These are phyloP conservation scores for Diplodia mutila DNA, from an alignment of 2,329 filamentous ascomycete genomes.

Conservation along the genomic window DNA sequence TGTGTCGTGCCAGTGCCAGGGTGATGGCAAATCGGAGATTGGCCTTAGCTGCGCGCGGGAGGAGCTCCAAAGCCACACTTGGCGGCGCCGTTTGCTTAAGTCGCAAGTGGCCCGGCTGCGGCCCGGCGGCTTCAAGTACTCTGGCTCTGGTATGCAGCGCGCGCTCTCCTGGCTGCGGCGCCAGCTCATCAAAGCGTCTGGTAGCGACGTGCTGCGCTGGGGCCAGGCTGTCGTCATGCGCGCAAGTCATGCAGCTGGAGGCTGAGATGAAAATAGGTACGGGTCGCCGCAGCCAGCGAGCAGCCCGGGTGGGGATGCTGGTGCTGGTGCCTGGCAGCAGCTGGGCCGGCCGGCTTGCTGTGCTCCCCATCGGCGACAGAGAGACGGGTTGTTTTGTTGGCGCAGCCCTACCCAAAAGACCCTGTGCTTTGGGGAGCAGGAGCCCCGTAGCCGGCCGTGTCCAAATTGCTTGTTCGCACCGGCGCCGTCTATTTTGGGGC, in stretches of 20 bases:
- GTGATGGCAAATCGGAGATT: conserved; percentile 25
- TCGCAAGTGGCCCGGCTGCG: conserved; percentile 3
- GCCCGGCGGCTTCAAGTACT: neutral
- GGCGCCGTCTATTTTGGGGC: neutral
- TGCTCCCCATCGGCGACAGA: too few relatives aligned
- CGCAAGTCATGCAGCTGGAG: conserved; percentile 16
- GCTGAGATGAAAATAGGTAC: conserved; percentile 6
- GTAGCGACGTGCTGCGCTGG: conserved; percentile 2
- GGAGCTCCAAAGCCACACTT: conserved; percentile 17
- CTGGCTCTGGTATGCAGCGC: neutral
- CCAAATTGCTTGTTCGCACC: conserved; percentile 9
- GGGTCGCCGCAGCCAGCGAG: neutral
- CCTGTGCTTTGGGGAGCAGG: neutral
- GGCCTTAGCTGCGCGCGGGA: conserved; percentile 21
- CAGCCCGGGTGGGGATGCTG: conserved; percentile 1
- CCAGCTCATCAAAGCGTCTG: conserved; percentile 11
- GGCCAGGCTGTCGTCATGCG: conserved; percentile 19
- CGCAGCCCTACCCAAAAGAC: conserved; percentile 7
- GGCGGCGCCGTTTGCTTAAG: neutral
- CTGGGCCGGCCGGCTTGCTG: neutral
- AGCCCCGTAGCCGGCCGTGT: neutral
- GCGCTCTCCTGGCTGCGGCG: conserved; percentile 14
- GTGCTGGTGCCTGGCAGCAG: neutral
- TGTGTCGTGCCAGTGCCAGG: conserved; percentile 17
- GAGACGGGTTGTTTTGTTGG: too few relatives aligned